Base-by-base conservation (phyloP, 192 early-diverging fungal genomes). In the Chytriomyces hyalinus region DNA sequence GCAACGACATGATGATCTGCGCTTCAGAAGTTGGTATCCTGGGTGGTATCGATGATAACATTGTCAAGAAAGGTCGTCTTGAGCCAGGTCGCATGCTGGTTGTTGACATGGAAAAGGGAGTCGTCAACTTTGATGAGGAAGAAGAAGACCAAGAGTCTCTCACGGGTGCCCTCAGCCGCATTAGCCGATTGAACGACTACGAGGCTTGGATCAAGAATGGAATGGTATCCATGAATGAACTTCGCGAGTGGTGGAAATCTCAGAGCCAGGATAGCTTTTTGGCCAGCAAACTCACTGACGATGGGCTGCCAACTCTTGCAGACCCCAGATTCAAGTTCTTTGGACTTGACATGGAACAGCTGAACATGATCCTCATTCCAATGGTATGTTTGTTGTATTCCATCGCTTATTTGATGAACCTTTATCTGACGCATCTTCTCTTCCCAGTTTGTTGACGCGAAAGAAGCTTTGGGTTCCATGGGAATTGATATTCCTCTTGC, bases 381-480 rank as follows among this genome's bases (percentile, higher is more conserved):
- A 99, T 99, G 96, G 91, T 92, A 64, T 62, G 80, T 81, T 51
- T 79, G 13, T 49, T 81, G 20, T 43, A 5, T n/a, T 47, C 70
- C 5, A 10, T 68, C 0, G 3, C 75, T 77, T 61, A 49, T 74
- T 6, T 6, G 7, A 6, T 50, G 22, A 46, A 17, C 28, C n/a
- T 68, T 68, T 64, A 36, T 36, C 36, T 36, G 36, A 36, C 36
- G 36, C 49, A 65, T 24, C 10, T 71, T 75, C 24, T 26, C n/a
- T 59, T 20, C 8, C 15, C 49, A 87, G 81, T 72, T 84, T 15
- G 82, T 68, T 9, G 87, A 93, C 61, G 96, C 95, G 62, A 98
- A 99, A 85, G 97, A 99, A 85, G 93, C 96, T 15, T 90, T 99
- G 44, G 97, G 97, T 10, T 98, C 96, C 45, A 99, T 98, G 97